Base-by-base conservation (phyloP, 768 basidiomycete genomes). In the Suillus paluster region DNA sequence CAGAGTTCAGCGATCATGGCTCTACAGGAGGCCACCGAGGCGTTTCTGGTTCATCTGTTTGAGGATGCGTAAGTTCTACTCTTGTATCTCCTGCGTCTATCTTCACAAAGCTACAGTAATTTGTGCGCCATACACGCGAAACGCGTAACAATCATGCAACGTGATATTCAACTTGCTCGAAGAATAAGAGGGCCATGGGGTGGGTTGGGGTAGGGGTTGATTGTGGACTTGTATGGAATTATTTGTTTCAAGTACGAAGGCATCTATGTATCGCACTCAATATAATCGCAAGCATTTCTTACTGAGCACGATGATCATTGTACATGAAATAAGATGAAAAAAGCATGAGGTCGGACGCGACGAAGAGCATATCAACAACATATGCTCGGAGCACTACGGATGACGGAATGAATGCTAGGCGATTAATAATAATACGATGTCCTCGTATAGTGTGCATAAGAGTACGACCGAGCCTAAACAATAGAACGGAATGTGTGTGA, bases 101-200 rank as follows among this genome's bases (percentile, higher is more conserved):
- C 10, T 58, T 68, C 48, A 48, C 27, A 62, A 36, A 62, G 36
- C 63, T 63, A 23, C 64, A 97, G 95, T 46, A 97, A 98, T 74
- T 80, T 97, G 38, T 99, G 97, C 71, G 96, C 97, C 7, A 92
- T 99, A 66, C 97, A 99, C 70, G 97, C 97, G 17, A 98, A 97
- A 77, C 90, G 97, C 68, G 97, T 99, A 5, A 99, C 97, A 6
- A 90, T 98, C 68, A 98, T 98, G 96, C 94, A 95, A 60, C 85
- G 91, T 57, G 97, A 99, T 69, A 96, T 99, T 61, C 97, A 98
- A 70, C 88, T 99, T 57, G 97, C 97, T 25, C 84, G 97, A 59
- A 86, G 97, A 65, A 95, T 99, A 81, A 87, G 97, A 54, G 97
- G 97, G 4, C 88, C 90, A 50, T 95, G 91, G 90, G 88, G 88